Evolutionary conservation across 2,329 filamentous ascomycete genomes (phyloP).

Genomic region (Phaeosphaeria sp.): DNA sequence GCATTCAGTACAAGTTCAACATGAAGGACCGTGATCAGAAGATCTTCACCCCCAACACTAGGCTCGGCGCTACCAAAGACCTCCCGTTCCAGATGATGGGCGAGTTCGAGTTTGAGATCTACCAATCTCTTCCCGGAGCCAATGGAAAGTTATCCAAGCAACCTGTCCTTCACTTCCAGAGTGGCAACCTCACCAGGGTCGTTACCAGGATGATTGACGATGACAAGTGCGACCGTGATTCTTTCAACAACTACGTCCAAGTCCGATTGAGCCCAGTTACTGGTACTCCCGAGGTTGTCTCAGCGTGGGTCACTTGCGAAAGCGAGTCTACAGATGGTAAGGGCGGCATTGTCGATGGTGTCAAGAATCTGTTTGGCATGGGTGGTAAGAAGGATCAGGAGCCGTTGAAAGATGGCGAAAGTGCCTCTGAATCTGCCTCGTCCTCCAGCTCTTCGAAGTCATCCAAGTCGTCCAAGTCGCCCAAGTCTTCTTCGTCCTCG

Average conservation of each 20-base stretch:
- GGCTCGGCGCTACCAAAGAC: slow-evolving; percentile 80
- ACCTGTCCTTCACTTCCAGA: slow-evolving; percentile 70
- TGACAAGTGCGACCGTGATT: slow-evolving; percentile 75
- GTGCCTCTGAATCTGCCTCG: slow-evolving; percentile 52
- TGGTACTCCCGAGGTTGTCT: slow-evolving; percentile 79
- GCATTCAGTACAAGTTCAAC: slow-evolving; percentile 76
- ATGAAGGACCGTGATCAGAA: slow-evolving; percentile 76
- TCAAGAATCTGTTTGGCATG: slow-evolving; percentile 96
- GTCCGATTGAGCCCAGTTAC: slow-evolving; percentile 74
- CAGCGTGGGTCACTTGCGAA: slow-evolving; percentile 84
- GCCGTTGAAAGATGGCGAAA: slow-evolving; percentile 63
- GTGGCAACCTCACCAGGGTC: slow-evolving; percentile 84
- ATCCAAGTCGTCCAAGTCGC: slow-evolving; percentile 21
- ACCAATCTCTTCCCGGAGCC: slow-evolving; percentile 69
- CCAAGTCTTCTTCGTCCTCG: slow-evolving; percentile 53
- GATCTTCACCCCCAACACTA: slow-evolving; percentile 80
- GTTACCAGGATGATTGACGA: slow-evolving; percentile 79
- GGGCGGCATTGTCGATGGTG: slow-evolving; percentile 85
- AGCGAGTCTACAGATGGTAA: slow-evolving; percentile 73
- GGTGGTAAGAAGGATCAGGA: slow-evolving; percentile 88
- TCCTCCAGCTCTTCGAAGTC: slow-evolving; percentile 45
- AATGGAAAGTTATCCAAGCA: slow-evolving; percentile 59
- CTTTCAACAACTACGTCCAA: slow-evolving; percentile 80
- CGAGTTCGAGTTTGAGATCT: slow-evolving; percentile 81
- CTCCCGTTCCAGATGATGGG: slow-evolving; percentile 81